Base-by-base conservation (phyloP, 345 rosid species). In the Citrus medica region DNA sequence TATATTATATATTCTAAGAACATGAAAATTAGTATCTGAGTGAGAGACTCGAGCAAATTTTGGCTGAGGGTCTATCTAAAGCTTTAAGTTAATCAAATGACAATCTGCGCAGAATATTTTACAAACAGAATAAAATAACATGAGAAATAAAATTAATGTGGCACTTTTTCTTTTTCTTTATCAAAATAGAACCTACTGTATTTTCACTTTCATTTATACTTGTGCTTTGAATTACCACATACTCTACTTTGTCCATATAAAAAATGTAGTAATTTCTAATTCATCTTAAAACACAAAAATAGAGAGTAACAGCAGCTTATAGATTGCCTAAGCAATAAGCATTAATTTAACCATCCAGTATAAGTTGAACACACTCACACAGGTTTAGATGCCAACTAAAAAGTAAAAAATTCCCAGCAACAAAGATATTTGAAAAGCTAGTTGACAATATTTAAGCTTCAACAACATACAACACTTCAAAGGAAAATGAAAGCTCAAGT, bases 401-500 rank as follows among this genome's bases (percentile, higher is more conserved):
- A 71, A 4, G 35, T 33, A 0, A n/a, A 48, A 64, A 8, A 12
- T 74, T 62, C 69, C 24, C 59, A 33, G 19, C 37, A 35, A 9
- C 7, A 51, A 65, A 53, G 30, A 33, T 33, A 67, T 4, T 53
- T 9, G 27, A 28, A 55, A 17, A 37, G 19, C 53, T 21, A 37
- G 7, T 24, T 8, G 51, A 67, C 21, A 24, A 69, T 33, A 9
- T 24, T 38, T 3, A 77, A 21, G 68, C 48, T 21, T 61, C 60
- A 32, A 27, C 51, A 77, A 60, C 61, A 74, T 14, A 70, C 61
- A 75, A 42, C 61, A 75, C 67, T 28, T 60, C 2, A 80, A 69
- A 33, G 14, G 17, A 21, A 75, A 62, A 21, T 40, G 71, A 61
- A 69, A 21, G 59, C 16, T 17, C 1, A 2, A 79, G 76, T 33